phyloP scores from a whole-genome alignment of 2,329 filamentous ascomycete species.

The Capronia americana region DNA sequence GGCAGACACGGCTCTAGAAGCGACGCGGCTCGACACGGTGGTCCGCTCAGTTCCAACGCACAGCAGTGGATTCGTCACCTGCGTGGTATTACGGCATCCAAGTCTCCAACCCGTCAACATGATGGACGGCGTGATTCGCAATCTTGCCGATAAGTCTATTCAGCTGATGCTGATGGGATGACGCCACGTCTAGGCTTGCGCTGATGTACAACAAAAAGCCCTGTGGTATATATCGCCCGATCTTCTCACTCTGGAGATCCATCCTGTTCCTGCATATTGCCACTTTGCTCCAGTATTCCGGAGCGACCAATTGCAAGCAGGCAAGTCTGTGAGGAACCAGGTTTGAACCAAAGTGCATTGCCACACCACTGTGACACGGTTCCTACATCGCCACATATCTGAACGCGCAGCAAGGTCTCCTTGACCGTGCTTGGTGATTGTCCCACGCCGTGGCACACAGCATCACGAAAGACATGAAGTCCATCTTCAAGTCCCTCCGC shows the following conservation, averaged over 20 bases:
- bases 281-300: neutral
- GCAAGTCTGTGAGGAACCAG: neutral
- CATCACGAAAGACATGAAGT: slow-evolving; percentile 11
- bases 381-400: neutral
- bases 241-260: neutral
- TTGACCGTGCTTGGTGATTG: neutral
- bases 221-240: neutral
- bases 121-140: neutral
- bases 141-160: slow-evolving; percentile 8
- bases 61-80: neutral
- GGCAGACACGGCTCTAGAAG: neutral
- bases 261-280: neutral
- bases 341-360: neutral
- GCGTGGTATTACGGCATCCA: slow-evolving; percentile 6
- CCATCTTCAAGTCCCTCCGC: slow-evolving; percentile 8
- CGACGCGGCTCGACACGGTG: neutral
- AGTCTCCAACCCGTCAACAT: neutral
- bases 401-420: neutral
- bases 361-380: neutral
- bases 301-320: neutral
- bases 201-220: neutral
- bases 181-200: neutral
- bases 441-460: neutral
- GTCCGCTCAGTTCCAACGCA: neutral
- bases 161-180: slow-evolving; percentile 13